phyloP scores from a whole-genome alignment of 2,329 filamentous ascomycete genomes.

The Exophiala lecanii-corni region DNA sequence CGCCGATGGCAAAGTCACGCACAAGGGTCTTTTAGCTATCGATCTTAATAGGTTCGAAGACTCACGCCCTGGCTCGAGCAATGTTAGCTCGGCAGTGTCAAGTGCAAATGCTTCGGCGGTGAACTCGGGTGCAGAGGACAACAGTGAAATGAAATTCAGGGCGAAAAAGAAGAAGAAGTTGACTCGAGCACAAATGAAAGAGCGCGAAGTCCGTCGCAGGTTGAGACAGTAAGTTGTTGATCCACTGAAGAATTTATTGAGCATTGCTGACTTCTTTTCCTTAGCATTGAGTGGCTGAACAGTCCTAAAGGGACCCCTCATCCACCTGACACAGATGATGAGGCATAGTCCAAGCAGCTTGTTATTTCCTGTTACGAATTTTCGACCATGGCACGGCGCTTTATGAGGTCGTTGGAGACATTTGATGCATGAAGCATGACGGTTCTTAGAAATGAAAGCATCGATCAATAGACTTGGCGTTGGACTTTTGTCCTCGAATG shows the following conservation, averaged over 20 bases:
- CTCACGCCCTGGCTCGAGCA: constrained; percentile 59
- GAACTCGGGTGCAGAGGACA: constrained; percentile 81
- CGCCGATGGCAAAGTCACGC: constrained; percentile 76
- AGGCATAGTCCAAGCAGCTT: constrained; percentile 51
- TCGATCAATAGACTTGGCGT: too few relatives aligned
- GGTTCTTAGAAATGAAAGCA: too few relatives aligned
- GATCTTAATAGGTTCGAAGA: constrained; percentile 84
- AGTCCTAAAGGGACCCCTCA: constrained; percentile 78
- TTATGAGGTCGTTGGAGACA: too few relatives aligned
- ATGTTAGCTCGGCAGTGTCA: constrained; percentile 55
- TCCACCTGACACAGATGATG: constrained; percentile 72
- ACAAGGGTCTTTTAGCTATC: constrained; percentile 72
- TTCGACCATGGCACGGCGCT: too few relatives aligned
- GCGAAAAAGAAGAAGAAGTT: constrained; percentile 80
- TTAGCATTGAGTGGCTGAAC: constrained; percentile 68
- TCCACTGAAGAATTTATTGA: not conserved
- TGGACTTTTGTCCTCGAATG: too few relatives aligned
- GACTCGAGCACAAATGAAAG: constrained; percentile 94
- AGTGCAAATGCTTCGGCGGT: constrained; percentile 59
- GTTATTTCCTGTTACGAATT: too few relatives aligned
- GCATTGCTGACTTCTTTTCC: constrained; percentile 13
- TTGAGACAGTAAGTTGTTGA: constrained; percentile 63
- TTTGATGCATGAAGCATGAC: too few relatives aligned
- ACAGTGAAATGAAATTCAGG: constrained; percentile 77
- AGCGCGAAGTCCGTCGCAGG: constrained; percentile 78